Base-by-base conservation (phyloP, 768 basidiomycete species). In the Boletus insuetus region DNA sequence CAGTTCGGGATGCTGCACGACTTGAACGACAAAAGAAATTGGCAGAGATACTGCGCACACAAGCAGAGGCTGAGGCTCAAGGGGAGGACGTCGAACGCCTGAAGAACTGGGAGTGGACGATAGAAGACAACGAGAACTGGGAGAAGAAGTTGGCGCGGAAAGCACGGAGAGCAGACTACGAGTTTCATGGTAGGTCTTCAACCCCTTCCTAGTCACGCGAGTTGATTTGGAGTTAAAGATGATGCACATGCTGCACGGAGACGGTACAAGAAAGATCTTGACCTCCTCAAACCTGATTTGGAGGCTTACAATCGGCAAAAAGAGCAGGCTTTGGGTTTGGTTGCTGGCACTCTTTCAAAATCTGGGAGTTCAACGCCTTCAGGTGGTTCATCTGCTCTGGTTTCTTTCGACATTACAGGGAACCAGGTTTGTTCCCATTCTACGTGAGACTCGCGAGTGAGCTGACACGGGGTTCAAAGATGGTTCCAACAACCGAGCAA, bases 81-180 rank as follows among this genome's bases (percentile, higher is more conserved):
- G 96, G 94, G n/a, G 92, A 94, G 69, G 95, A 98, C 67, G 77
- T 92, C 94, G 90, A 77, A 90, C 90, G 26, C 85, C 97, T 54
- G 93, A 98, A 98, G 58, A 79, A 85, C 53, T 99, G 97, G 97
- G 94, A 97, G n/a, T 66, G 65, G 65, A 66, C 65, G 14, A 66
- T 66, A 50, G 65, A 66, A n/a, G 65, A 66, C 32, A 68, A 68
- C 16, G 65, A 68, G 34, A 68, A 68, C 19, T 66, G 65, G 65
- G 65, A 66, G 42, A 68, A 68, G 46, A 93, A 94, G 70, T 70
- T 82, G 61, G 86, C 85, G 24, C 75, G 87, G 64, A 98, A 94
- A 73, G 83, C 82, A 59, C 79, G 93, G 69, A 80, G 91, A 70
- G 91, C 86, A 10, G 91, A 96, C 72, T 92, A 86, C 60, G 86